These are phyloP conservation scores for Eutypella sp. DNA, from an alignment of 2,329 filamentous ascomycete species.

Conservation along the genomic window DNA sequence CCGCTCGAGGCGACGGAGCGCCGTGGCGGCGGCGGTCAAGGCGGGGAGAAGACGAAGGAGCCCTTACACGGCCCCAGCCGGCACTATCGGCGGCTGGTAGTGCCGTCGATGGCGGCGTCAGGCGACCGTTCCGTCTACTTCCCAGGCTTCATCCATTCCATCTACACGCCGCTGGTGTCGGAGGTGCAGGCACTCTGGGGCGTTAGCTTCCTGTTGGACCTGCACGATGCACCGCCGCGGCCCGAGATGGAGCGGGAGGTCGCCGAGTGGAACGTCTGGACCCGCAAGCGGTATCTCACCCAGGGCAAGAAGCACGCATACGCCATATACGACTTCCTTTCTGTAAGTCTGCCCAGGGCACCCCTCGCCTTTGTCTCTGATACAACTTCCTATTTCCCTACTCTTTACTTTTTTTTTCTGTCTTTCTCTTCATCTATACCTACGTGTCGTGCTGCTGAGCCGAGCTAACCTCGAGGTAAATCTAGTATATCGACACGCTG, in stretches of 20 bases:
- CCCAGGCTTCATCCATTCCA: conserved; percentile 26
- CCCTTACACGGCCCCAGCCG: conserved; percentile 13
- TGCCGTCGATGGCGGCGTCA: conserved; percentile 17
- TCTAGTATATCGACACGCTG: conserved; percentile 15
- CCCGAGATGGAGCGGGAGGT: conserved; percentile 25
- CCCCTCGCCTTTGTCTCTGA: not conserved
- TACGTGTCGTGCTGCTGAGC: too few relatives aligned
- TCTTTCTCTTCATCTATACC: too few relatives aligned
- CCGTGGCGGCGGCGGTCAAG: not conserved
- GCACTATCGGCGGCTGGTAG: conserved; percentile 21
- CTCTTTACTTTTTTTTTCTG: not conserved
- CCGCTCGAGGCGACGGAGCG: conserved; percentile 2
- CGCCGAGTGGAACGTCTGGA: conserved; percentile 28
- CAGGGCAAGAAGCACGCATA: conserved; percentile 27
- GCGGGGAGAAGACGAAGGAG: not conserved
- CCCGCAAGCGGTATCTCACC: conserved; percentile 25
- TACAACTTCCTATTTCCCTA: not conserved
- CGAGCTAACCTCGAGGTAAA: not conserved
- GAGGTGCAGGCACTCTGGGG: conserved; percentile 29
- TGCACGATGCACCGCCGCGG: conserved; percentile 17
- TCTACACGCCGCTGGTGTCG: conserved; percentile 22
- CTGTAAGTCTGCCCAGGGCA: conserved; percentile 18
- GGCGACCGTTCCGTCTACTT: conserved; percentile 28
- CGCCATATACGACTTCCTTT: conserved; percentile 26
- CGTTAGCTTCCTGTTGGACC: conserved; percentile 21